A percentile compares a stretch with the other conserved stretches of the same genome.
Evolutionary conservation across 495 filamentous ascomycete genomes (phyloP).

Genomic region (Xylaria longipes): DNA sequence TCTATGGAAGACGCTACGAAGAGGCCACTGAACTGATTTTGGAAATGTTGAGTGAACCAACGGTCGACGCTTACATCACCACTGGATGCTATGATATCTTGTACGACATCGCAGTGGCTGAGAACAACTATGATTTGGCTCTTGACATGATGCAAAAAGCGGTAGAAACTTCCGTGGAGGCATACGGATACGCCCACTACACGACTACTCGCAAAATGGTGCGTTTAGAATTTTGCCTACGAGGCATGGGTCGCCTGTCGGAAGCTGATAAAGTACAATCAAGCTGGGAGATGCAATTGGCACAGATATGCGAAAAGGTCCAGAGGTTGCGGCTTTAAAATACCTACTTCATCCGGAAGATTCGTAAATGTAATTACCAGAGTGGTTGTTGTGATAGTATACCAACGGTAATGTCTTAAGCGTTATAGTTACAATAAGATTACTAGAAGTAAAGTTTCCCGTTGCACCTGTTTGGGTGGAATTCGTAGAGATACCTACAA

Average conservation of each 20-base stretch:
- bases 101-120: not conserved
- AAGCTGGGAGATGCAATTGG: not conserved
- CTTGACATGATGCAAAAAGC: slow-evolving; percentile 1
- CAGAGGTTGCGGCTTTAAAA: not conserved
- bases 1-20: not conserved
- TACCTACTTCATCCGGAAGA: not conserved
- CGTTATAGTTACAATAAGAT: not conserved
- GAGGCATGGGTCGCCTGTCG: not conserved
- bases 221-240: not conserved
- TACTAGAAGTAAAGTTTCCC: not conserved
- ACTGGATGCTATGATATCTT: slow-evolving; percentile 8
- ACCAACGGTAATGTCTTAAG: not conserved
- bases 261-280: slow-evolving; percentile 9
- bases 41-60: not conserved
- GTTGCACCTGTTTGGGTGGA: not conserved
- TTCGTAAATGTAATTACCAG: not conserved
- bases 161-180: not conserved
- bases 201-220: not conserved
- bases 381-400: not conserved
- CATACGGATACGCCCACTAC: not conserved
- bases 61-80: not conserved
- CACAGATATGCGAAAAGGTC: not conserved
- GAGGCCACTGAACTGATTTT: not conserved
- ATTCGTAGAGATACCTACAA: not conserved
- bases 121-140: not conserved